phyloP scores from a whole-genome alignment of 1,284 basidiomycete genomes.

The Ustilago nuda region DNA sequence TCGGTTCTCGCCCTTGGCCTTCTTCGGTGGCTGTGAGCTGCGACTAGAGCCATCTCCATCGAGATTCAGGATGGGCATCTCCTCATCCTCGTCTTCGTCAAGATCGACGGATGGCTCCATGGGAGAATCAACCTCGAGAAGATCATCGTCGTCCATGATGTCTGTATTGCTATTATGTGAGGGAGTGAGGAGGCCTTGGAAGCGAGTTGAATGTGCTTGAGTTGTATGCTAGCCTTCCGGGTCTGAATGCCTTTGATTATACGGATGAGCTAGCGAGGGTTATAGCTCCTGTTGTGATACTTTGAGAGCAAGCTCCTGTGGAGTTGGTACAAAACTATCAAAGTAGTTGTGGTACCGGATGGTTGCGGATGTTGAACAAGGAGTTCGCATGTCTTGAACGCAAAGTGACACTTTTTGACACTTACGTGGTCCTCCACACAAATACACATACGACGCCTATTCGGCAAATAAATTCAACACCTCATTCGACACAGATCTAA shows the following conservation, averaged over 20 bases:
- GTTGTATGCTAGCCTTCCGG: not conserved
- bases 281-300: not conserved
- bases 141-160: conserved; percentile 58
- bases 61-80: conserved; percentile 40
- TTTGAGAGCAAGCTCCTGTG: not conserved
- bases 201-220: not conserved
- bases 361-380: not conserved
- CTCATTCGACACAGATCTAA: not conserved
- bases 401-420: conserved; percentile 22
- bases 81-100: conserved; percentile 52
- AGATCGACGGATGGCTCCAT: conserved; percentile 58
- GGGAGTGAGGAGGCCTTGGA: not conserved
- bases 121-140: conserved; percentile 56
- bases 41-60: conserved; percentile 23
- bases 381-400: not conserved
- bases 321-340: not conserved
- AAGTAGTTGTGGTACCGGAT: not conserved
- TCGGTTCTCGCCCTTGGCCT: conserved; percentile 40
- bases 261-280: not conserved
- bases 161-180: not conserved
- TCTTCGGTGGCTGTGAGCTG: conserved; percentile 28
- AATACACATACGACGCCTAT: not conserved
- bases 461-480: not conserved
- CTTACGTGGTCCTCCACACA: conserved; percentile 10
- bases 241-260: not conserved